A percentile compares a stretch with the other conserved stretches of the same genome.
phyloP scores from a whole-genome alignment of 345 rosid species.

The Citrus sp. region DNA sequence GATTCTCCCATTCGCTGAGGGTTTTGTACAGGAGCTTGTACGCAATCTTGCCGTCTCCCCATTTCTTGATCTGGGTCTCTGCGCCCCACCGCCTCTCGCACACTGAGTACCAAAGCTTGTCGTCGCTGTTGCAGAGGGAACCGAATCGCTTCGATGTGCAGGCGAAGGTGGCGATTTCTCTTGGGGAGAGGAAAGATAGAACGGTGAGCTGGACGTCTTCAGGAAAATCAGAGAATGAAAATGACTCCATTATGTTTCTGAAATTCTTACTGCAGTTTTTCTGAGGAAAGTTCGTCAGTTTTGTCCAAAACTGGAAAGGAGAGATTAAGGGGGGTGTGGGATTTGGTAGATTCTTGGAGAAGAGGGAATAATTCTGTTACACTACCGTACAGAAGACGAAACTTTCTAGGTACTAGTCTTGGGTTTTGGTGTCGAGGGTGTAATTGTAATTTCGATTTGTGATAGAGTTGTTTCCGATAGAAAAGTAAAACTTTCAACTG shows the following conservation, averaged over 20 bases:
- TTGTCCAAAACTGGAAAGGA: neutral
- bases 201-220: conserved; percentile 81
- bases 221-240: conserved; percentile 61
- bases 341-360: conserved; percentile 27
- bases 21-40: conserved; percentile 63
- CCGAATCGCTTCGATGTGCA: conserved; percentile 74
- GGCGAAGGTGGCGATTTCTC: conserved; percentile 65
- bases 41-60: conserved; percentile 67
- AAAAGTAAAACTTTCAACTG: no score
- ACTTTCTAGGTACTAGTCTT: no score
- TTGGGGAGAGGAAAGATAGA: conserved; percentile 68
- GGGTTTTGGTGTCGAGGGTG: neutral
- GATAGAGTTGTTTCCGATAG: no score
- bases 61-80: conserved; percentile 60
- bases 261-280: neutral
- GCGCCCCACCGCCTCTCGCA: conserved; percentile 82
- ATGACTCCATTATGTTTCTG: conserved; percentile 5
- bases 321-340: neutral
- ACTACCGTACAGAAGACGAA: neutral
- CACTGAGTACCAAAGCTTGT: conserved; percentile 67
- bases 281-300: neutral
- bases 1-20: conserved; percentile 56
- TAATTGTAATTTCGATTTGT: neutral
- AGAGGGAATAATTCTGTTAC: conserved; percentile 18
- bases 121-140: conserved; percentile 53